Evolutionary conservation across 345 rosid species (phyloP).

Genomic region (Rhodamnia rubescens): DNA sequence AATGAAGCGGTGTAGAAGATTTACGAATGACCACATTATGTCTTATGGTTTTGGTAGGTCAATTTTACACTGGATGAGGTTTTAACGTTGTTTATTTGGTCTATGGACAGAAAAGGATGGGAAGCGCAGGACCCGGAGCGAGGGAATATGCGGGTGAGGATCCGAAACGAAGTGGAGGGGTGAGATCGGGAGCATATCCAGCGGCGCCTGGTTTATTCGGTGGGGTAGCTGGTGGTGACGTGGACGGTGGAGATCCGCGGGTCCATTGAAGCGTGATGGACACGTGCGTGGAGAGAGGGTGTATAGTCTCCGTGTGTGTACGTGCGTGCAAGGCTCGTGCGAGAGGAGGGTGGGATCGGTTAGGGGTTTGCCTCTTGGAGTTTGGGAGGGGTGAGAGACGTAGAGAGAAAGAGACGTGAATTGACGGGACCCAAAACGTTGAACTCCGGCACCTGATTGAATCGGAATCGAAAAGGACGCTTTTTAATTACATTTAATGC

Average conservation of each 20-base stretch:
- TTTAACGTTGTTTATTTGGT: neutral
- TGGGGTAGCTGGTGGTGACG: neutral
- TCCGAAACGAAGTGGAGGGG: neutral
- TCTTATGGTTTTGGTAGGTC: neutral
- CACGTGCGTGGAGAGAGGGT: neutral
- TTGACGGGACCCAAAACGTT: neutral
- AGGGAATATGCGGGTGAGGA: conserved; percentile 1
- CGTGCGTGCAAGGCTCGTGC: neutral
- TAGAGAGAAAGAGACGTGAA: neutral
- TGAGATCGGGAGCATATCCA: neutral
- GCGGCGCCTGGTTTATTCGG: neutral
- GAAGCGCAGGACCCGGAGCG: neutral
- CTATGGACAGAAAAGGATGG: neutral
- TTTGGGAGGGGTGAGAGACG: neutral
- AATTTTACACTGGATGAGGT: neutral
- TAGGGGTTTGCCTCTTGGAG: neutral
- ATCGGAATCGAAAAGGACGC: neutral
- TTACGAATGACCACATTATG: no score
- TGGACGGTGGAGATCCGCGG: neutral
- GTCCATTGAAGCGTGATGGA: neutral
- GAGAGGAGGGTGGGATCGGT: neutral
- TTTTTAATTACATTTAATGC: no score
- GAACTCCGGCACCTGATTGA: neutral
- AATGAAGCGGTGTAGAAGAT: no score
- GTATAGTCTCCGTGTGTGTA: no score